Evolutionary conservation across 345 rosid species (phyloP).

Genomic region (Turritis glabra): DNA sequence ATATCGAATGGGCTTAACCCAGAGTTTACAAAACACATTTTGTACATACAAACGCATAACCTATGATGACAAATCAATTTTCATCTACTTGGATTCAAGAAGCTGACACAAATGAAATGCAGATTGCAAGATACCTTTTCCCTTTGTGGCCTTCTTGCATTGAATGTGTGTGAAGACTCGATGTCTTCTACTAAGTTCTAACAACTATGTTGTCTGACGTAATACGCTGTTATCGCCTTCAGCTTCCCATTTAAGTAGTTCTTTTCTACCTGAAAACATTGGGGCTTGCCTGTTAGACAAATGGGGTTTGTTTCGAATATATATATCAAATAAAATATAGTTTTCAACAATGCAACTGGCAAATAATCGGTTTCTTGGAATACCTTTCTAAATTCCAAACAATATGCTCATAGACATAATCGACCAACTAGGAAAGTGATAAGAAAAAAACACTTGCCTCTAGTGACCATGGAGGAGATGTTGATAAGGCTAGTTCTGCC

Average conservation of each 20-base stretch:
- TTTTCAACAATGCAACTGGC: not conserved
- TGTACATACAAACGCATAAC: not conserved
- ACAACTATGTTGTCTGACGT: conserved; percentile 40
- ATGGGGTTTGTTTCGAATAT: not conserved
- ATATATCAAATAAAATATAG: not conserved
- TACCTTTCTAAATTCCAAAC: not conserved
- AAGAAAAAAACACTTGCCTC: conserved; percentile 49
- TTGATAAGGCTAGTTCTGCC: conserved; percentile 74
- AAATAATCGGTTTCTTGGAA: not conserved
- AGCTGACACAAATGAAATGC: conserved; percentile 22
- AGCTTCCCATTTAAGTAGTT: conserved; percentile 84
- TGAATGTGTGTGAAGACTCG: not conserved
- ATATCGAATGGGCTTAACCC: not conserved
- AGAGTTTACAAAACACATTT: conserved; percentile 6
- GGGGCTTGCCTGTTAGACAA: conserved; percentile 11
- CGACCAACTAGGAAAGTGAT: not conserved
- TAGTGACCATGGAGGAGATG: conserved; percentile 64
- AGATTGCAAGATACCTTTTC: not conserved
- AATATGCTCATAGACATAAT: not conserved
- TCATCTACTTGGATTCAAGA: conserved; percentile 7
- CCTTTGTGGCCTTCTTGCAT: conserved; percentile 4
- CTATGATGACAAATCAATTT: conserved; percentile 1
- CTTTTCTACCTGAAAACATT: conserved; percentile 66
- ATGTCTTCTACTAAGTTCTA: not conserved
- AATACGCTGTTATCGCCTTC: conserved; percentile 94